Evolutionary conservation across 2,329 filamentous ascomycete species (phyloP), one percentile per base, ranked within the genome.

Genomic region (Elsinoe arachidis): DNA sequence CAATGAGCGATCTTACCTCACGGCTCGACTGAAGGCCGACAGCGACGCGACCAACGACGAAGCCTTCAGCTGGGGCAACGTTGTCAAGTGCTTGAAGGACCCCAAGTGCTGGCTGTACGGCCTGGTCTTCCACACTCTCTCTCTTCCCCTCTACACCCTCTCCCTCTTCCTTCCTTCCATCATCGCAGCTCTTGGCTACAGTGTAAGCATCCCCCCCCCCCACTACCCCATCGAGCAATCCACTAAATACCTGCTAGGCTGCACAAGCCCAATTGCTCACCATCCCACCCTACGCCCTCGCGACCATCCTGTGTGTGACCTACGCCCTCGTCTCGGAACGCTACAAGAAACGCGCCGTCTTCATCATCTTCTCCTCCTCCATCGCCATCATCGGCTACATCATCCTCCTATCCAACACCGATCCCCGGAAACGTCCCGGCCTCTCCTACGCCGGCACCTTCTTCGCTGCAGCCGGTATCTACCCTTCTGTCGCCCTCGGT

Each of bases 21-120:
- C 81, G 19, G 74, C 78, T 9, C 81, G 87, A 0, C 75, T 91
- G 0, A 81, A 82, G 9, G 77, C 78, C 4, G 86, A 90, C 63
- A 84, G 80, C 61, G 86, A 90, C 64, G 82, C 85, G 0, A 88
- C 82, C 0, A 79, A 83, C 4, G 74, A 84, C 49, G 87, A 92
- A 62, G 66, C 72, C 0, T 90, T 91, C 64, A 79, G 73, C 2
- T 91, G 87, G 88, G 68, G 63, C 0, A 83, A 84, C 17, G 87
- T 90, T 0, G 58, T 69, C 21, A 74, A 80, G 15, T 86, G 87
- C 0, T 68, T 88, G 39, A 80, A 76, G 12, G 85, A 91, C 63
- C 80, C 81, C 1, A 88, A 85, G 65, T 84, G 84, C 64, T 88
- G 83, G 83, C 75, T 90, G 0, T 90, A 90, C 62, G 84, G 85